Conservation (phyloP, 129 eudicot genomes). For the Pittosporum tobira region DNA sequence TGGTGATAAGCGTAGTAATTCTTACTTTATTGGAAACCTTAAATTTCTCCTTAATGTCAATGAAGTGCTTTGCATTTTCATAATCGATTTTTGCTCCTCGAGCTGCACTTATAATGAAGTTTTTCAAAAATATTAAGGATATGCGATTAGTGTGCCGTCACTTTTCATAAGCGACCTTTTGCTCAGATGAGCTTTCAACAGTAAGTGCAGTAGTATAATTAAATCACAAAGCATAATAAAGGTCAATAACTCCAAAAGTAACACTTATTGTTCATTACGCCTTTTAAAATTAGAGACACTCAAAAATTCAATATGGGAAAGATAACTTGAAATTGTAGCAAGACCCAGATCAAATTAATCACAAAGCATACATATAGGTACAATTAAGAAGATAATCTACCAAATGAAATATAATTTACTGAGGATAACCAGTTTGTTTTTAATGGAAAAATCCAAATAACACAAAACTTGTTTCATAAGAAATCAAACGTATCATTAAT, state of each 20-base stretch:
- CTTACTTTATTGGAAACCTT: too few species aligned
- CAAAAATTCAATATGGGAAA: not conserved
- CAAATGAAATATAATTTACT: not conserved
- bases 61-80: too few species aligned
- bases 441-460: not conserved
- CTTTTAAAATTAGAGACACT: not conserved
- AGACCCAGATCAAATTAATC: not conserved
- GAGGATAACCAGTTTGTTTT: too few species aligned
- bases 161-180: not conserved
- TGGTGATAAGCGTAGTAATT: too few species aligned
- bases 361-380: not conserved
- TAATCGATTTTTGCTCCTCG: too few species aligned
- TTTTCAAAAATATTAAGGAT: not conserved
- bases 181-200: not conserved
- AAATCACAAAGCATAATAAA: not conserved
- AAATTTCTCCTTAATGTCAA: too few species aligned
- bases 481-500: not conserved
- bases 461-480: not conserved
- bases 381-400: not conserved
- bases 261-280: not conserved
- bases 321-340: not conserved
- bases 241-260: not conserved
- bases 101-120: not conserved
- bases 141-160: not conserved
- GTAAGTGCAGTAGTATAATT: not conserved